Conservation (phyloP, 805 yeast genomes). For the Ogataea dorogensis region DNA sequence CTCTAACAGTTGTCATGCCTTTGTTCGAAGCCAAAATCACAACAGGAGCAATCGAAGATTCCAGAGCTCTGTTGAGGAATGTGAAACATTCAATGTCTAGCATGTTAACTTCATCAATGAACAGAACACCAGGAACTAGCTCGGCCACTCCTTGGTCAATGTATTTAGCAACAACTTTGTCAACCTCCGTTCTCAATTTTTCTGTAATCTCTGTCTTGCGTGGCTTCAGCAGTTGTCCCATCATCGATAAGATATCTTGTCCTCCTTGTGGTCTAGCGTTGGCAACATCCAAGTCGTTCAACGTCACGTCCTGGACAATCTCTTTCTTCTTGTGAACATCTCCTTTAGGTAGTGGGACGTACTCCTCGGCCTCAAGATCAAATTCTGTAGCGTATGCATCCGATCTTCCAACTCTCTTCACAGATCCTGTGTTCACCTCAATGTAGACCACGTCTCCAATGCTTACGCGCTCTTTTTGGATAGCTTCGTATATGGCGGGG, state of each 20-base stretch:
- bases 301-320: constrained; percentile 95
- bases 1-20: constrained; percentile 91
- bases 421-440: constrained; percentile 93
- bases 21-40: constrained; percentile 98
- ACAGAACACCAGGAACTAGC: constrained; percentile 94
- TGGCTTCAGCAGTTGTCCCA: constrained; percentile 95
- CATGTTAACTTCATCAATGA: constrained; percentile 98
- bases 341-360: constrained; percentile 98
- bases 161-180: constrained; percentile 96
- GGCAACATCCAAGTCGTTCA: constrained; percentile 96
- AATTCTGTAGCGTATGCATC: constrained; percentile 95
- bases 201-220: constrained; percentile 94
- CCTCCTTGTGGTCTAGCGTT: constrained; percentile 98
- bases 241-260: constrained; percentile 93
- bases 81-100: constrained; percentile 96
- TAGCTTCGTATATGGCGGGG: constrained; percentile 96
- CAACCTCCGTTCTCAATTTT: constrained; percentile 94
- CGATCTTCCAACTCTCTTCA: constrained; percentile 91
- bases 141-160: constrained; percentile 98
- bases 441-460: constrained; percentile 97
- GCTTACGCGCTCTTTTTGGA: constrained; percentile 89
- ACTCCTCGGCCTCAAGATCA: constrained; percentile 97
- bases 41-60: constrained; percentile 94
- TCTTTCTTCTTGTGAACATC: constrained; percentile 95
- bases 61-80: constrained; percentile 91